Evolutionary conservation across 2,329 filamentous ascomycete genomes (phyloP).

Genomic region (Colletotrichum orbiculare): DNA sequence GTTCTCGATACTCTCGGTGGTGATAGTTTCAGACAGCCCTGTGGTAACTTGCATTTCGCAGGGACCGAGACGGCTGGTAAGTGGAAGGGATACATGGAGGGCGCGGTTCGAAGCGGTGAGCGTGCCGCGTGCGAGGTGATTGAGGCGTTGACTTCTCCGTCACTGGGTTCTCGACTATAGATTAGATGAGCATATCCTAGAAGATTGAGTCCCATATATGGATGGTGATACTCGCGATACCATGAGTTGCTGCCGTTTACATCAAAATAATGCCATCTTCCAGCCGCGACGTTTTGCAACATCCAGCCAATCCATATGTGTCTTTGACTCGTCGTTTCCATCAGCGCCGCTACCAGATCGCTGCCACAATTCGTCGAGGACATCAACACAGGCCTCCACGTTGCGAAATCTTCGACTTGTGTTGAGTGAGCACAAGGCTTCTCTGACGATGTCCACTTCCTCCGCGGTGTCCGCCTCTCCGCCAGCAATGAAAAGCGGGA

Average conservation of each 20-base stretch:
- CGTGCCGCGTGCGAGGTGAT: slow-evolving; percentile 58
- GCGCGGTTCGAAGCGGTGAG: slow-evolving; percentile 62
- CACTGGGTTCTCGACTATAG: background rate
- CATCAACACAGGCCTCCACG: background rate
- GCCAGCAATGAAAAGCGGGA: slow-evolving; percentile 2
- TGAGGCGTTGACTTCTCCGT: background rate
- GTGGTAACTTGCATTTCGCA: slow-evolving; percentile 55
- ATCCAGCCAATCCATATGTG: background rate
- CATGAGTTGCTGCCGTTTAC: too few species aligned
- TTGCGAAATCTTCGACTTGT: background rate
- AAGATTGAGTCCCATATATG: too few species aligned
- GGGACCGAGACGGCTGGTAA: slow-evolving; percentile 64
- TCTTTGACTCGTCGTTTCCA: background rate
- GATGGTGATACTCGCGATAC: too few species aligned
- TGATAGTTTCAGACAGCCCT: slow-evolving; percentile 47
- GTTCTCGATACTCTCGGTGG: slow-evolving; percentile 48
- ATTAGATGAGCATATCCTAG: background rate
- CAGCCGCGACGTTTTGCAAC: background rate
- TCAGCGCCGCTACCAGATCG: background rate
- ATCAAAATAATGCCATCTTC: slow-evolving; percentile 3
- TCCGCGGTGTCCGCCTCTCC: background rate
- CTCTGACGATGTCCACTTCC: background rate
- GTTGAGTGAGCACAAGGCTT: background rate
- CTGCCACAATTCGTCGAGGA: slow-evolving; percentile 1
- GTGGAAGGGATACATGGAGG: slow-evolving; percentile 71